A percentile compares a stretch with the other conserved stretches of the same genome.
Conservation (phyloP, 805 yeast species). For the Pichia kluyveri region DNA sequence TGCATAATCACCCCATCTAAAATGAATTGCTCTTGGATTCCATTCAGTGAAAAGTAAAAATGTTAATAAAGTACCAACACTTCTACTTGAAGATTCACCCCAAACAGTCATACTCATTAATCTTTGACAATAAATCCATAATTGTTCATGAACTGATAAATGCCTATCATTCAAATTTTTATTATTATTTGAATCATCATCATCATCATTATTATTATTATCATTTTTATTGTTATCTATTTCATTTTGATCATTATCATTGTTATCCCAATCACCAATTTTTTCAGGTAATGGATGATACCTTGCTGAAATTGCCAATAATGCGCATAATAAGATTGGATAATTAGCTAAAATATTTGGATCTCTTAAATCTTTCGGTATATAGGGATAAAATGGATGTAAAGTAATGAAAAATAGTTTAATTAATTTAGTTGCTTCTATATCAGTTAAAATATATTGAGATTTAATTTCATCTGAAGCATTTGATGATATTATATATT, state of each 20-base stretch:
- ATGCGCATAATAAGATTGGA: slow-evolving; percentile 74
- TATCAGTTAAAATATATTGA: slow-evolving; percentile 41
- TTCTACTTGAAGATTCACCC: slow-evolving; percentile 87
- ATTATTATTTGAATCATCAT: slow-evolving; percentile 12
- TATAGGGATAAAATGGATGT: slow-evolving; percentile 87
- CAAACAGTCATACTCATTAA: slow-evolving; percentile 80
- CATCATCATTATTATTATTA: slow-evolving; percentile 19
- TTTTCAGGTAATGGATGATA: slow-evolving; percentile 52
- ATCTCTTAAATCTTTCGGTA: slow-evolving; percentile 65
- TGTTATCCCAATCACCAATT: slow-evolving; percentile 13
- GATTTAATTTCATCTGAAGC: not conserved
- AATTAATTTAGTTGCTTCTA: slow-evolving; percentile 50
- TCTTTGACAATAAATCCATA: slow-evolving; percentile 80
- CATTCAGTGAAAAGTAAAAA: slow-evolving; percentile 84
- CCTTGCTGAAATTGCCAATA: slow-evolving; percentile 71
- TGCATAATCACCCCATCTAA: slow-evolving; percentile 81
- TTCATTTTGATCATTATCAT: slow-evolving; percentile 1
- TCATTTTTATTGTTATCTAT: slow-evolving; percentile 14
- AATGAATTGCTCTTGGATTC: slow-evolving; percentile 92
- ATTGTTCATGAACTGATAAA: slow-evolving; percentile 61
- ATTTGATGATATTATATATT: slow-evolving; percentile 45
- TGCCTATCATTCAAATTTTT: slow-evolving; percentile 22
- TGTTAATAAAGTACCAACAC: slow-evolving; percentile 80
- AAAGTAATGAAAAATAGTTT: slow-evolving; percentile 61
- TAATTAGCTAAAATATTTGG: slow-evolving; percentile 61